phyloP scores from a whole-genome alignment of 140 eudicot species.

The Senecio squalidus region DNA sequence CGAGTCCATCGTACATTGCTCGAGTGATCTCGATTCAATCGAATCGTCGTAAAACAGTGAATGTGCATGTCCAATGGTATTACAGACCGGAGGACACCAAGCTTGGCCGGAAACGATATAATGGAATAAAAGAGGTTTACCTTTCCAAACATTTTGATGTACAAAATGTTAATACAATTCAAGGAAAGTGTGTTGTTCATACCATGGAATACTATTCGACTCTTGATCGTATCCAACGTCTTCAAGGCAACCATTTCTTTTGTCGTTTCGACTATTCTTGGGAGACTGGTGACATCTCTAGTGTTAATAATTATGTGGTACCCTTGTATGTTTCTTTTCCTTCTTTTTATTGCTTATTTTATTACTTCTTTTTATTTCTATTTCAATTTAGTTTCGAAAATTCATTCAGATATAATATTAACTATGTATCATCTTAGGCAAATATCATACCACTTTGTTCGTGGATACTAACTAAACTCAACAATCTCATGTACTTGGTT shows the following conservation, averaged over 20 bases:
- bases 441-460: too few species aligned
- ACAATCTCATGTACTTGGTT: too few species aligned
- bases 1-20: constrained; percentile 61
- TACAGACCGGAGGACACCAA: constrained; percentile 77
- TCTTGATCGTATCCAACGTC: constrained; percentile 61
- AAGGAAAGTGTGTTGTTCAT: constrained; percentile 65
- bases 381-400: too few species aligned
- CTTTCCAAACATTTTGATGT: constrained; percentile 65
- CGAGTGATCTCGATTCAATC: constrained; percentile 47
- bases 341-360: too few species aligned
- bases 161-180: constrained; percentile 63
- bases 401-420: too few species aligned
- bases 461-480: too few species aligned
- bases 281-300: constrained; percentile 45
- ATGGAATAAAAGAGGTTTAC: constrained; percentile 68
- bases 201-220: constrained; percentile 50
- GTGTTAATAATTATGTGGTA: too few species aligned
- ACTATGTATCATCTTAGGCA: too few species aligned
- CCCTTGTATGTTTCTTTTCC: too few species aligned
- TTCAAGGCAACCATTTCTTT: constrained; percentile 64
- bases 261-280: constrained; percentile 70
- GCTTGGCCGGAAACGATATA: constrained; percentile 66
- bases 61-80: constrained; percentile 70
- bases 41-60: constrained; percentile 46
- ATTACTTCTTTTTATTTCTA: too few species aligned